Evolutionary conservation across 345 rosid genomes (phyloP).

Genomic region (Gossypium turneri): DNA sequence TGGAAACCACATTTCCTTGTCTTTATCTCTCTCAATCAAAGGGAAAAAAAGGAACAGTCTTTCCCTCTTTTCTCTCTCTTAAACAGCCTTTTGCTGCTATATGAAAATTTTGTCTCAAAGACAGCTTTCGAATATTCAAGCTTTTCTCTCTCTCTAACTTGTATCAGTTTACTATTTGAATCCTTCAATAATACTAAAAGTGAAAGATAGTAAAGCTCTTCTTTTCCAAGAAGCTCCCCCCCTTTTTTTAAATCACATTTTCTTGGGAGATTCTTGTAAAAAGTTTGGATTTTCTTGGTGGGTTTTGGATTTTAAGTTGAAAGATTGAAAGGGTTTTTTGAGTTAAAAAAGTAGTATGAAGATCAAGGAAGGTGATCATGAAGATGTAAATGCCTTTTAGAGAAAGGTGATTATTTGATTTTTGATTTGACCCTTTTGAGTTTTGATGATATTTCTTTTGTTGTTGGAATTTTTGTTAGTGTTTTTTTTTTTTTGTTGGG

Average conservation of each 20-base stretch:
- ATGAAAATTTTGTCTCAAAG: slow-evolving; percentile 27
- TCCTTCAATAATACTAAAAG: background rate
- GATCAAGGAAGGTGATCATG: slow-evolving; percentile 32
- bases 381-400: slow-evolving; percentile 15
- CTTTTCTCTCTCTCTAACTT: background rate
- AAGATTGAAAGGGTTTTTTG: slow-evolving; percentile 24
- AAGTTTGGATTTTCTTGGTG: slow-evolving; percentile 28
- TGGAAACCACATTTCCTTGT: background rate
- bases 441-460: background rate
- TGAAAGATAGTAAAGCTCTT: background rate
- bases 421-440: slow-evolving; percentile 23
- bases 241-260: slow-evolving; percentile 9
- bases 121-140: slow-evolving; percentile 27
- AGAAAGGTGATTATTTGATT: slow-evolving; percentile 8
- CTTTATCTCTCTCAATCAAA: slow-evolving; percentile 11
- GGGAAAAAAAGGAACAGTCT: slow-evolving; percentile 1
- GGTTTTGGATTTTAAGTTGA: slow-evolving; percentile 30
- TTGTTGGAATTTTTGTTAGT: slow-evolving; percentile 11
- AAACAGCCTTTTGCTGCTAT: slow-evolving; percentile 14
- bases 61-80: slow-evolving; percentile 8
- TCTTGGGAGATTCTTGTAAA: slow-evolving; percentile 29
- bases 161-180: slow-evolving; percentile 9
- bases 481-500: slow-evolving; percentile 11
- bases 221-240: background rate
- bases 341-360: slow-evolving; percentile 8